phyloP scores from a whole-genome alignment of 2,329 filamentous ascomycete species.

The Epichloe gansuensis region DNA sequence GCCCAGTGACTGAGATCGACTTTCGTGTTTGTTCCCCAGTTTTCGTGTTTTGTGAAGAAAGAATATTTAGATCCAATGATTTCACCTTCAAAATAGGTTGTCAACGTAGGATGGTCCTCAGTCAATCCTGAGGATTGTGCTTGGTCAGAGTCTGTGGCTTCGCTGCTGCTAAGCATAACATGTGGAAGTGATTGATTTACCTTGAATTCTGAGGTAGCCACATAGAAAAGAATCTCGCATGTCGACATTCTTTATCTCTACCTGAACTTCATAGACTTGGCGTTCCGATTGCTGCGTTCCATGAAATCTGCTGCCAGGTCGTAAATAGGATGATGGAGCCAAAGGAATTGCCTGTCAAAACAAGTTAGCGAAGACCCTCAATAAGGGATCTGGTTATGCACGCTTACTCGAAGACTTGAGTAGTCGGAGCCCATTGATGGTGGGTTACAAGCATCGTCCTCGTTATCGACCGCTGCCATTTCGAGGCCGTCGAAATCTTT shows the following conservation, averaged over 20 bases:
- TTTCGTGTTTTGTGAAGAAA: constrained; percentile 81
- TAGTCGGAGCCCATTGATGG: constrained; percentile 28
- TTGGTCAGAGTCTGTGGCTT: background rate
- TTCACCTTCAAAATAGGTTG: constrained; percentile 96
- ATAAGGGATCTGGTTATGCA: constrained; percentile 3
- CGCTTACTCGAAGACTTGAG: constrained; percentile 23
- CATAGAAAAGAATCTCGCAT: constrained; percentile 89
- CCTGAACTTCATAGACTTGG: constrained; percentile 88
- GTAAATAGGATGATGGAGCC: constrained; percentile 75
- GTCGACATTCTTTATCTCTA: constrained; percentile 94
- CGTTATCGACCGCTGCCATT: constrained; percentile 16
- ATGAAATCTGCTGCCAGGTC: constrained; percentile 75
- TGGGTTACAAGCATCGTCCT: constrained; percentile 14
- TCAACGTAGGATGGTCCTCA: constrained; percentile 91
- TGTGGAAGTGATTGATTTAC: constrained; percentile 29
- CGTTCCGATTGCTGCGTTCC: constrained; percentile 90
- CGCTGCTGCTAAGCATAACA: background rate
- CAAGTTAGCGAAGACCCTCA: constrained; percentile 4
- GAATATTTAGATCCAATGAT: constrained; percentile 91
- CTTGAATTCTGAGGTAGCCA: constrained; percentile 91
- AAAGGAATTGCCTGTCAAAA: constrained; percentile 53
- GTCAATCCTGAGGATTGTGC: constrained; percentile 55
- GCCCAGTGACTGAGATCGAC: constrained; percentile 89
- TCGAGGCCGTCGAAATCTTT: constrained; percentile 15
- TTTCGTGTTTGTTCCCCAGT: constrained; percentile 87